Conservation (phyloP, 495 filamentous ascomycete genomes). For the Annulohypoxylon stygium region DNA sequence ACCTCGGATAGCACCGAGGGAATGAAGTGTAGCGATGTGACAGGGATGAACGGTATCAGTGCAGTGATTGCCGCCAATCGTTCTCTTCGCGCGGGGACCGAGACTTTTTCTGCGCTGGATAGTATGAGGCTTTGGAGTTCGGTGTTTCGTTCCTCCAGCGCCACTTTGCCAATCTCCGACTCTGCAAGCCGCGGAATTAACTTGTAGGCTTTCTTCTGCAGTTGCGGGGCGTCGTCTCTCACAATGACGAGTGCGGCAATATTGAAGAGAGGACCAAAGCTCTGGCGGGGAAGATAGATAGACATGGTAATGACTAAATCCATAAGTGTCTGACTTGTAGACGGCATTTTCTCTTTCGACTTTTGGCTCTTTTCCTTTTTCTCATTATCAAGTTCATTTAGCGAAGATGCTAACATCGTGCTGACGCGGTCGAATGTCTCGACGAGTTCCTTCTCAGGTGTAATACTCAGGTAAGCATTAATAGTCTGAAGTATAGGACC, state of each 20-base stretch:
- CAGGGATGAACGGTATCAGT: conserved; percentile 80
- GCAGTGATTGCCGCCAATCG: conserved; percentile 84
- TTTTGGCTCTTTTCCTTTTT: conserved; percentile 71
- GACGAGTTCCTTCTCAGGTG: conserved; percentile 77
- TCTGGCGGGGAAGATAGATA: conserved; percentile 86
- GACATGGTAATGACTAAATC: conserved; percentile 96
- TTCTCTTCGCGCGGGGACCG: conserved; percentile 84
- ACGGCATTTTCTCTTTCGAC: conserved; percentile 79
- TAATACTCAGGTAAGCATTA: conserved; percentile 92
- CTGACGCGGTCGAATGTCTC: conserved; percentile 89
- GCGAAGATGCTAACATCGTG: conserved; percentile 80
- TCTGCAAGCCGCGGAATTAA: conserved; percentile 89
- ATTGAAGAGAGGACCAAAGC: conserved; percentile 82
- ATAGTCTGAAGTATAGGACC: conserved; percentile 92
- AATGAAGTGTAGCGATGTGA: conserved; percentile 87
- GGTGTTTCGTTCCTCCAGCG: conserved; percentile 75
- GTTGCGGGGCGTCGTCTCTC: conserved; percentile 82
- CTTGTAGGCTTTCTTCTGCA: conserved; percentile 99
- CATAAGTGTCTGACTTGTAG: conserved; percentile 94
- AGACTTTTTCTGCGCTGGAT: conserved; percentile 80
- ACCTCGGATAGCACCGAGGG: conserved; percentile 91
- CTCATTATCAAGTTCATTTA: conserved; percentile 73
- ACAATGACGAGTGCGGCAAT: conserved; percentile 85
- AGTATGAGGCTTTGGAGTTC: conserved; percentile 87
- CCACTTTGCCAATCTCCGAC: conserved; percentile 77